Percentiles rank a stretch among this genome's conserved stretches.
phyloP scores from a whole-genome alignment of 345 rosid species.

The Acer campestre region DNA sequence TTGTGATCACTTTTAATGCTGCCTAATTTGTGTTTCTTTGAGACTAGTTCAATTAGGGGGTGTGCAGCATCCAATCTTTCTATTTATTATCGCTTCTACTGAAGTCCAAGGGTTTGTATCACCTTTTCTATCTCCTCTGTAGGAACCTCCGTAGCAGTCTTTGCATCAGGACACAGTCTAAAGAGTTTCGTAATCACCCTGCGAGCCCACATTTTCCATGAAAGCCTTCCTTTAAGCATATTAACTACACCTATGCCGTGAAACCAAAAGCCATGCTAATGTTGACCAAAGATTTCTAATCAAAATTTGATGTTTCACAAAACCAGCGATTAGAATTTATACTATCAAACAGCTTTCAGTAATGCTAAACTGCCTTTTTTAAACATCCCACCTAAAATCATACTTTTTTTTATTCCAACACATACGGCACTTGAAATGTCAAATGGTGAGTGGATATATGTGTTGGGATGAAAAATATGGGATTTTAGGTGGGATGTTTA shows the following conservation, averaged over 20 bases:
- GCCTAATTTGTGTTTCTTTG: too few relatives aligned
- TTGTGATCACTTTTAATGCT: too few relatives aligned
- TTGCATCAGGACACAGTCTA: conserved; percentile 67
- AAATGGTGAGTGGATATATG: too few relatives aligned
- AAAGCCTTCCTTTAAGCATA: conserved; percentile 1
- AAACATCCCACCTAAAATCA: too few relatives aligned
- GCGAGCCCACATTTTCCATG: conserved; percentile 41
- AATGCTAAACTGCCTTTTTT: too few relatives aligned
- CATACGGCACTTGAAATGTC: too few relatives aligned
- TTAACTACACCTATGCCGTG: too few relatives aligned
- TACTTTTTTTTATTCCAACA: too few relatives aligned
- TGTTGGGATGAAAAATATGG: too few relatives aligned
- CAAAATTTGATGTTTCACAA: background rate
- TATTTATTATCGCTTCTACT: conserved; percentile 63
- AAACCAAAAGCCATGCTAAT: background rate
- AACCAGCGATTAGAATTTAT: background rate
- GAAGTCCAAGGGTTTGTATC: conserved; percentile 54
- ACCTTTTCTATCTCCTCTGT: conserved; percentile 44
- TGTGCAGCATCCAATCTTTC: too few relatives aligned
- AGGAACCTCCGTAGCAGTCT: conserved; percentile 48
- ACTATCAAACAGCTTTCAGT: background rate
- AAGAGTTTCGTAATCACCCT: conserved; percentile 51
- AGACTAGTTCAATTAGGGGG: too few relatives aligned
- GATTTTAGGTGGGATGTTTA: too few relatives aligned
- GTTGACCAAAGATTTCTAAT: background rate